Evolutionary conservation across 1,139 yeast genomes (phyloP).

Genomic region (Pichia kudriavzevii): DNA sequence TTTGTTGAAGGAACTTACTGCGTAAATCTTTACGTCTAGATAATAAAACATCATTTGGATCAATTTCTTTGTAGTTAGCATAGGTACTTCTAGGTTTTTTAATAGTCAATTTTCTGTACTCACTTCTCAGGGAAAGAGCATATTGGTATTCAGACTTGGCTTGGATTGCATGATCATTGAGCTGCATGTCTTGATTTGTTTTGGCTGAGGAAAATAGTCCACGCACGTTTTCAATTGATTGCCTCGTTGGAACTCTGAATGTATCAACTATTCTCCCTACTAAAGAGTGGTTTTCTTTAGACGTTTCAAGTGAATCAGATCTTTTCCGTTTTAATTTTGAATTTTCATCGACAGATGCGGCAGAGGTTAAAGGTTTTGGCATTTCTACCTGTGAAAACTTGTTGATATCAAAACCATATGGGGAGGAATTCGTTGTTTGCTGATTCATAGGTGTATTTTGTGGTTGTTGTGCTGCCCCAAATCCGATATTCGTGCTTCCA

Average conservation of each 20-base stretch:
- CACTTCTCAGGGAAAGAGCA: no score
- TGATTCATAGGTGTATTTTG: constrained; percentile 18
- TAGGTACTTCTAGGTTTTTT: constrained; percentile 21
- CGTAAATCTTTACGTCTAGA: not conserved
- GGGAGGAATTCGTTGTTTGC: constrained; percentile 12
- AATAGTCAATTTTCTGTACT: constrained; percentile 21
- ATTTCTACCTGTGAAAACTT: constrained; percentile 18
- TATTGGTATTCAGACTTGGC: no score
- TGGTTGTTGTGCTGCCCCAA: constrained; percentile 18
- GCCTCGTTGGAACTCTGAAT: constrained; percentile 18
- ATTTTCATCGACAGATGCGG: constrained; percentile 7
- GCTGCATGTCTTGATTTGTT: constrained; percentile 3
- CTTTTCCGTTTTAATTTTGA: constrained; percentile 21
- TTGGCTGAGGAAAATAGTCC: constrained; percentile 26
- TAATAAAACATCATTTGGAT: constrained; percentile 24
- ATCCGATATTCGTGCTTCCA: constrained; percentile 3
- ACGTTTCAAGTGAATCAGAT: constrained; percentile 14
- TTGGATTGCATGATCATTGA: constrained; percentile 8
- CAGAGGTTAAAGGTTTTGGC: constrained; percentile 26
- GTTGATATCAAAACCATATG: constrained; percentile 21
- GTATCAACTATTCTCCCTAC: constrained; percentile 21
- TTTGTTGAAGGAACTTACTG: constrained; percentile 5
- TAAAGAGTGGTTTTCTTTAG: constrained; percentile 15
- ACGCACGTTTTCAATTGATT: constrained; percentile 21
- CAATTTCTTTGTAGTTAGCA: constrained; percentile 23